Base-by-base conservation (phyloP, 257 asterid species). In the Linaria vulgaris region DNA sequence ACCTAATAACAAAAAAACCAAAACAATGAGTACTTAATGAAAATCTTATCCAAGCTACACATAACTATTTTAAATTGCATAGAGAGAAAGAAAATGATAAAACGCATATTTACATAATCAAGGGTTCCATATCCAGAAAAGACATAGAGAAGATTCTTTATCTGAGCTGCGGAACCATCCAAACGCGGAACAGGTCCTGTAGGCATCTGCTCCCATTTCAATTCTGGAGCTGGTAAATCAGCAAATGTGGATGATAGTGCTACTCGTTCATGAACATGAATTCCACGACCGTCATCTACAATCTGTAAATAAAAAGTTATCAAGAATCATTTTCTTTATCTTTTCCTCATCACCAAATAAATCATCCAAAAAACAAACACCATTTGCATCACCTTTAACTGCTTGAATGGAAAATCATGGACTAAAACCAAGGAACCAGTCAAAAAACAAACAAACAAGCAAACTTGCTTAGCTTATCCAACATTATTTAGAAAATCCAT, bases 161-260 rank as follows among this genome's bases (percentile, higher is more conserved):
- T 85, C 82, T 88, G 96, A 61, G 82, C 31, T 1, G 95, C 82
- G 27, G 57, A 76, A 7, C 95, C 96, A 76, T 88, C 96, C 78
- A 88, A 80, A 48, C 95, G 91, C 4, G 91, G 91, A 45, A 83
- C 96, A 17, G 95, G 96, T 1, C 95, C 88, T 21, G 89, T 62
- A 38, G 89, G 72, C 96, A 83, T 88, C 66, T 82, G 77, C 73
- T 88, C 96, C 96, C 96, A 88, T 73, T 83, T 69, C 44, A 83
- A 71, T 39, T 66, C 80, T 10, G 91, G 91, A 59, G 96, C 95
- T 3, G 95, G 83, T 68, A 88, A 54, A 85, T 88, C 95, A 55
- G 91, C 95, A 74, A 79, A 85, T 12, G 95, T 88, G 62, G 63
- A 80, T 19, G 90, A 59, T 61, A 85, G 61, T 31, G 49, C 56